These are phyloP conservation scores for Chaetomidium leptoderma DNA, from an alignment of 495 filamentous ascomycete genomes.

Conservation along the genomic window DNA sequence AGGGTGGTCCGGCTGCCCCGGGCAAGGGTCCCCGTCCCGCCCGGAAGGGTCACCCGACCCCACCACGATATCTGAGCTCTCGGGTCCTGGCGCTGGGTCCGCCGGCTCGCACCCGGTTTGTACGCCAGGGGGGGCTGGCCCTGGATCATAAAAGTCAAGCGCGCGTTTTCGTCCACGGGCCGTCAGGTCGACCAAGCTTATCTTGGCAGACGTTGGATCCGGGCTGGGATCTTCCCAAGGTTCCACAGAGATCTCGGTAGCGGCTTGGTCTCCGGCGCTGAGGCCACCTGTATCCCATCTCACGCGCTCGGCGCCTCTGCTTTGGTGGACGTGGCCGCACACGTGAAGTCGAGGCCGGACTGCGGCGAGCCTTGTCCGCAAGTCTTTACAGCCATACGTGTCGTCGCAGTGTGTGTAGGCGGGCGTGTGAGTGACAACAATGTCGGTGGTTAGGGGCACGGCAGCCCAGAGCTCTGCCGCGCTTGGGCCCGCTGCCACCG, in stretches of 20 bases:
- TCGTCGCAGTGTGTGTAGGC: slow-evolving; percentile 68
- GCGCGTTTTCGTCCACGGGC: slow-evolving; percentile 28
- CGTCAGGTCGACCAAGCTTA: slow-evolving; percentile 43
- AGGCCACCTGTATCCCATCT: slow-evolving; percentile 47
- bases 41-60: not conserved
- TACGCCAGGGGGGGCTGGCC: slow-evolving; percentile 17
- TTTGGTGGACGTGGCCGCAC: slow-evolving; percentile 83
- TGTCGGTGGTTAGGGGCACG: slow-evolving; percentile 68
- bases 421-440: slow-evolving; percentile 83
- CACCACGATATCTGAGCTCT: not conserved
- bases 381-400: slow-evolving; percentile 60
- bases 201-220: slow-evolving; percentile 36
- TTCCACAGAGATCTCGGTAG: slow-evolving; percentile 27
- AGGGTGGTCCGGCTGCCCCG: slow-evolving; percentile 36
- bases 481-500: not conserved
- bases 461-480: slow-evolving; percentile 50
- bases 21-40: slow-evolving; percentile 28
- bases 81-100: not conserved
- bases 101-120: not conserved
- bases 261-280: slow-evolving; percentile 19
- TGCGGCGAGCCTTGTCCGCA: slow-evolving; percentile 65
- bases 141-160: slow-evolving; percentile 28
- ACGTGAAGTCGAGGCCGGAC: slow-evolving; percentile 79
- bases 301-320: slow-evolving; percentile 54
- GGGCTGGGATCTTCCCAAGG: slow-evolving; percentile 40